Conservation (phyloP, 257 asterid genomes). For the Perilla frutescens region DNA sequence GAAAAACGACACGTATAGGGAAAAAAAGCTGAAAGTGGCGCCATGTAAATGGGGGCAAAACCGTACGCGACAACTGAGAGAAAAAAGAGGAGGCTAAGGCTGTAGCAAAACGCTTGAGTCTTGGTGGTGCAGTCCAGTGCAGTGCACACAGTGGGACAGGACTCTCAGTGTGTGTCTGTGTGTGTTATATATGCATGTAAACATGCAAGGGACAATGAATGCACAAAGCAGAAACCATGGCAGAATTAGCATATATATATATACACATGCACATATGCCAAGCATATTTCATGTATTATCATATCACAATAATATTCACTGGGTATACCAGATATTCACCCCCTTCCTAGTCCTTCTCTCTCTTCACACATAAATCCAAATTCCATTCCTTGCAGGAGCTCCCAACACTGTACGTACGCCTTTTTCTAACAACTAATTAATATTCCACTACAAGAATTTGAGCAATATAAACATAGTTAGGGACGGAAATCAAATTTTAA, state of each 20-base stretch:
- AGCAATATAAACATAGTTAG: neutral
- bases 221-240: constrained; percentile 22
- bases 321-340: constrained; percentile 28
- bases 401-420: constrained; percentile 6
- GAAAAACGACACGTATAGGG: constrained; percentile 37
- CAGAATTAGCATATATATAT: constrained; percentile 24
- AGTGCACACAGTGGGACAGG: constrained; percentile 45
- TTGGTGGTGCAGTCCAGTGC: constrained; percentile 34
- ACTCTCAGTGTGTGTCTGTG: constrained; percentile 36
- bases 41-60: constrained; percentile 43
- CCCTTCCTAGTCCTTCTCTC: constrained; percentile 21
- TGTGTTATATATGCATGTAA: constrained; percentile 38
- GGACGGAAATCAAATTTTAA: neutral
- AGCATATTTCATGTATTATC: constrained; percentile 33
- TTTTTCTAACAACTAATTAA: neutral
- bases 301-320: constrained; percentile 37
- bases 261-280: constrained; percentile 26
- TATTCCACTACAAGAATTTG: neutral
- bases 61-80: constrained; percentile 52
- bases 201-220: constrained; percentile 38
- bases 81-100: constrained; percentile 42
- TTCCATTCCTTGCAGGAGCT: constrained; percentile 26
- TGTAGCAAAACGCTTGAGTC: constrained; percentile 27
- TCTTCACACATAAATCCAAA: constrained; percentile 19
- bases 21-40: constrained; percentile 38